These are phyloP conservation scores for Tuctoria greenei DNA, from an alignment of 176 grass and related monocot genomes.

Conservation along the genomic window DNA sequence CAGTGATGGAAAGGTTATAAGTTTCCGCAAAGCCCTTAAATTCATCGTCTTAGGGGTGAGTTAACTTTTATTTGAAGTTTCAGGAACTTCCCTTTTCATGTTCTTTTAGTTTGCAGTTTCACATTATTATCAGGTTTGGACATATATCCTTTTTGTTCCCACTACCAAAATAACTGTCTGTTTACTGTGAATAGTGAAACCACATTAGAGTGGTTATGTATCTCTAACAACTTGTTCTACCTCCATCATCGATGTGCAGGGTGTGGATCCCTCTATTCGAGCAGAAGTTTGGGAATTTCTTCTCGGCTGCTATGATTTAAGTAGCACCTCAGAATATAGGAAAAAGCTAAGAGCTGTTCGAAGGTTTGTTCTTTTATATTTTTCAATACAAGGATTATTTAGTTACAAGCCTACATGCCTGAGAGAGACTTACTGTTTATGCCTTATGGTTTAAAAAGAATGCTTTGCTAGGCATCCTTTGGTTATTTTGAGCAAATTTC, in stretches of 20 bases:
- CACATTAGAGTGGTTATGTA: background rate
- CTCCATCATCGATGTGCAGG: conserved; percentile 49
- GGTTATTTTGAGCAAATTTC: background rate
- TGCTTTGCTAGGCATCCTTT: background rate
- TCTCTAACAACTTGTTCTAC: conserved; percentile 22
- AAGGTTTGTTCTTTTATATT: conserved; percentile 52
- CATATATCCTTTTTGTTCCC: background rate
- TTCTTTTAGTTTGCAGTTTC: background rate
- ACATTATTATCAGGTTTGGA: conserved; percentile 2
- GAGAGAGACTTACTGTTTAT: background rate
- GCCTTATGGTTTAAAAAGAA: conserved; percentile 26
- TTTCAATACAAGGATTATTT: conserved; percentile 11
- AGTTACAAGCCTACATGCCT: background rate
- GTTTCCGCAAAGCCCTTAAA: conserved; percentile 86
- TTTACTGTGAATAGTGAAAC: background rate
- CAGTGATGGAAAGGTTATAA: conserved; percentile 64
- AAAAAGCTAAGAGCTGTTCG: conserved; percentile 68
- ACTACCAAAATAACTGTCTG: background rate
- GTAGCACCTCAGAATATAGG: conserved; percentile 76
- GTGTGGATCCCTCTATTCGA: conserved; percentile 87
- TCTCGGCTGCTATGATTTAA: conserved; percentile 89
- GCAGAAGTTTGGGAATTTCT: conserved; percentile 98
- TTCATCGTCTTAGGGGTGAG: conserved; percentile 92
- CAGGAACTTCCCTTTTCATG: background rate
- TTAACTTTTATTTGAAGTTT: conserved; percentile 20